A percentile compares a stretch with the other conserved stretches of the same genome.
Evolutionary conservation across 1,139 yeast species (phyloP).

Genomic region (Saccharomyces hybrid): DNA sequence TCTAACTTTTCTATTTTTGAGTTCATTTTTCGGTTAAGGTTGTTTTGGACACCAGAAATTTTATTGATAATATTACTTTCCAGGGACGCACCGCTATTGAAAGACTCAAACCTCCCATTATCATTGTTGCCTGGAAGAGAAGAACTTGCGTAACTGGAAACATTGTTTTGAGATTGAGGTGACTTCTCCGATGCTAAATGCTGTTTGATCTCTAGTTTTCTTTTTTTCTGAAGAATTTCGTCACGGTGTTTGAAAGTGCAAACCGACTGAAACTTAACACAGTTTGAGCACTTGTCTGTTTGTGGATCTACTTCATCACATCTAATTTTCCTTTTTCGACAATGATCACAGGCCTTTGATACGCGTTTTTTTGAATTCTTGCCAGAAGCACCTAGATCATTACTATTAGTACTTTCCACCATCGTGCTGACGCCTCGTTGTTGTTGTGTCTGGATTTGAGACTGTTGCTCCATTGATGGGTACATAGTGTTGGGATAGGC

Average conservation of each 20-base stretch:
- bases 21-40: background rate
- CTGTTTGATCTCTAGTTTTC: conserved; percentile 1
- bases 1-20: conserved; percentile 19
- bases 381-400: background rate
- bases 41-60: background rate
- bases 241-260: conserved; percentile 15
- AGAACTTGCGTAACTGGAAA: too few species aligned
- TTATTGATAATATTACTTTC: background rate
- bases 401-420: background rate
- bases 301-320: conserved; percentile 27
- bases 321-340: conserved; percentile 33
- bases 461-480: background rate
- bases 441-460: background rate
- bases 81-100: background rate
- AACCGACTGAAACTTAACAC: conserved; percentile 19
- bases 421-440: background rate
- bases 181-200: background rate
- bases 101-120: background rate
- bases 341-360: conserved; percentile 32
- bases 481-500: background rate
- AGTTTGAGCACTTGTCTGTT: conserved; percentile 24
- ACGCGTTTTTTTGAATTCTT: conserved; percentile 19
- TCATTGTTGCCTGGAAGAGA: background rate
- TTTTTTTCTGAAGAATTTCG: conserved; percentile 2
- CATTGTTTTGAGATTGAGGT: background rate